These are phyloP conservation scores for Perilla frutescens DNA, from an alignment of 257 asterid genomes.

Conservation along the genomic window DNA sequence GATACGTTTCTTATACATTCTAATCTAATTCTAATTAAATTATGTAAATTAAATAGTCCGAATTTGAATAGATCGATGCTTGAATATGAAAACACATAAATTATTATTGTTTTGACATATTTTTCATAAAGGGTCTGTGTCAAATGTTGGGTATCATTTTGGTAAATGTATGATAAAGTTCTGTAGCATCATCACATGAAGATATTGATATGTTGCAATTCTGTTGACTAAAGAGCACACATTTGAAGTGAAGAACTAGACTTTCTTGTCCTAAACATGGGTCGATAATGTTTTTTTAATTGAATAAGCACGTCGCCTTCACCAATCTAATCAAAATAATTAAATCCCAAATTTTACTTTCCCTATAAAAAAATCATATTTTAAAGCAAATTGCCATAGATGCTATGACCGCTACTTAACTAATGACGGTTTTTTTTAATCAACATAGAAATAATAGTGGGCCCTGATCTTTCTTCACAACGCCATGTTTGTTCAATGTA, in stretches of 20 bases:
- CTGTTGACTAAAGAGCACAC: constrained; percentile 23
- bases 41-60: background rate
- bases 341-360: background rate
- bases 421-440: constrained; percentile 6
- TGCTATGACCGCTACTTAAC: constrained; percentile 3
- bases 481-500: background rate
- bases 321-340: constrained; percentile 29
- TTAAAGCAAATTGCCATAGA: constrained; percentile 16
- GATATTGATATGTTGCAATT: constrained; percentile 21
- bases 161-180: background rate
- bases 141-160: background rate
- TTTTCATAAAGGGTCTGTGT: background rate
- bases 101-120: too few species aligned
- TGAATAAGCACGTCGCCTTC: constrained; percentile 28
- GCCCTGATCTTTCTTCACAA: background rate
- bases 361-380: constrained; percentile 1
- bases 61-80: background rate
- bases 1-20: too few species aligned
- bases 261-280: constrained; percentile 26
- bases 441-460: background rate
- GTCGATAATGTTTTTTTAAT: constrained; percentile 4
- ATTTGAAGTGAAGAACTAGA: constrained; percentile 15
- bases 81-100: too few species aligned
- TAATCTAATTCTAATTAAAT: too few species aligned
- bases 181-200: constrained; percentile 1